phyloP scores from a whole-genome alignment of 2,329 filamentous ascomycete species.

The Dendryphion nanum region DNA sequence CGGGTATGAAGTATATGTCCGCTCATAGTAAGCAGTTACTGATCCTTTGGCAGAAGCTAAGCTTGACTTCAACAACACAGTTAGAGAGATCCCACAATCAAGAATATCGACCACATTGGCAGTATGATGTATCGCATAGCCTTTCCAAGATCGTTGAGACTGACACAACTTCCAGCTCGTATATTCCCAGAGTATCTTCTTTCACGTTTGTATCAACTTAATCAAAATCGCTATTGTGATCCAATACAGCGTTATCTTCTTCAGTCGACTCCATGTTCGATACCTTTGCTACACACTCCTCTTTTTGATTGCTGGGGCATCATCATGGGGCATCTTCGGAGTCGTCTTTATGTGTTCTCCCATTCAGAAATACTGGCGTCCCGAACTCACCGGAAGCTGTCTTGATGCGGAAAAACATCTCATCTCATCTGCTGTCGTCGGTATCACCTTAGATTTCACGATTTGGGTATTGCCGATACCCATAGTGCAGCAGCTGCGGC shows the following conservation, averaged over 20 bases:
- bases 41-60: too few relatives aligned
- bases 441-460: slow-evolving; percentile 28
- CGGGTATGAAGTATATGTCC: too few relatives aligned
- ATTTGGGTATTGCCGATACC: slow-evolving; percentile 35
- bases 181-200: slow-evolving; percentile 29
- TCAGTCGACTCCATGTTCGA: slow-evolving; percentile 5
- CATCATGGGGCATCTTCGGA: slow-evolving; percentile 26
- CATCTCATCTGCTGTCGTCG: slow-evolving; percentile 22
- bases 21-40: too few relatives aligned
- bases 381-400: slow-evolving; percentile 16
- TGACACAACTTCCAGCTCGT: slow-evolving; percentile 19
- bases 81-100: neutral
- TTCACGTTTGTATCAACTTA: slow-evolving; percentile 30
- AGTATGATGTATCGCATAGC: slow-evolving; percentile 8
- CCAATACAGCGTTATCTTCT: slow-evolving; percentile 32
- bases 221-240: slow-evolving; percentile 32
- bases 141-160: too few relatives aligned
- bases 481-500: slow-evolving; percentile 23
- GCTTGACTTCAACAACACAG: slow-evolving; percentile 3
- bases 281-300: slow-evolving; percentile 17
- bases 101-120: slow-evolving; percentile 17
- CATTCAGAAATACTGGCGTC: slow-evolving; percentile 25
- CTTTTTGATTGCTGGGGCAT: slow-evolving; percentile 14
- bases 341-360: slow-evolving; percentile 29
- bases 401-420: slow-evolving; percentile 24